Base-by-base conservation (phyloP, 768 basidiomycete genomes). In the Mycena vitilis region DNA sequence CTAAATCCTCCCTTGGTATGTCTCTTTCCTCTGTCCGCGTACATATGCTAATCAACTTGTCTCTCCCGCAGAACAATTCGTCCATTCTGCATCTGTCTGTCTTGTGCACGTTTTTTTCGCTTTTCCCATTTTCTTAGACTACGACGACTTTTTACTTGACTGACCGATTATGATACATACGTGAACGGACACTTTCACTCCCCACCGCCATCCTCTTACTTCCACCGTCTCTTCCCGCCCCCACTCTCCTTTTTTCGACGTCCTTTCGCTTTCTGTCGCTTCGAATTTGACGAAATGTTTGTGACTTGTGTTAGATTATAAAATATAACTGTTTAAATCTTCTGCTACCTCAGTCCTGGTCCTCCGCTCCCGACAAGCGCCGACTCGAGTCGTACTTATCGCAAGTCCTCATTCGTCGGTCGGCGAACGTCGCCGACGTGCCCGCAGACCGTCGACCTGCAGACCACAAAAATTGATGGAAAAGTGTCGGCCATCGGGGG, bases 401-500 rank as follows among this genome's bases (percentile, higher is more conserved):
- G 30, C 30, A 30, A 30, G 5, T 30, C 30, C 30, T 30, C 30
- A 30, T 30, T 30, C 30, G 30, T 30, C 30, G 40, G 15, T 40
- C 40, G 40, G 40, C 40, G 15, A 40, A 40, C 40, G 40, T 40
- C 30, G 66, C 66, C 62, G 66, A 68, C 53, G 60, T 30, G 30
- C 66, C 60, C 63, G 56, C 65, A 66, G 52, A 48, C 59, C 18
- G 22, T 30, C 42, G 37, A 48, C 63, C 63, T 64, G 63, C 55
- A 64, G 44, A 49, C 47, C 45, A n/a, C n/a, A n/a, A n/a, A n/a
- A n/a, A n/a, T n/a, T 30, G 30, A 30, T 30, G 30, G 30, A 30
- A 2, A 5, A 3, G 3, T 30, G 30, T 30, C 30, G 30, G 30
- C 30, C 30, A 30, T 30, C 30, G 30, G 30, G 30, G 30, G 30